Evolutionary conservation across 2,329 filamentous ascomycete genomes (phyloP), one percentile per base, ranked within the genome.

Genomic region (Botrytis tulipae): DNA sequence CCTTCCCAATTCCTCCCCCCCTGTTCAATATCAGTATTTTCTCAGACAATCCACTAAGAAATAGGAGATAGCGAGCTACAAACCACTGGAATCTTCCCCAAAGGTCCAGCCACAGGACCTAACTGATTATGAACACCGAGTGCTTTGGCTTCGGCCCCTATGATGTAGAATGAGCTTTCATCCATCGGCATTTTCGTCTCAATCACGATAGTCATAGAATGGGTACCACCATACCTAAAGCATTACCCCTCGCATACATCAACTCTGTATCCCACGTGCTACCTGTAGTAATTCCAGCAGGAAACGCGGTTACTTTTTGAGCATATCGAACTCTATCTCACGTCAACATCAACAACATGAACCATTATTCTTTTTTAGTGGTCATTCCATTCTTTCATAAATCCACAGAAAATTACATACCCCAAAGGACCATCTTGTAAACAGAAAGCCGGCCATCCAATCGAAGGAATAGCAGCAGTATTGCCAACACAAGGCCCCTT

Each of bases 1-100:
- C 90, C 92, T 81, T 96, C 93, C 93, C 93, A 97, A 80, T 93
- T 94, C 54, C 93, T 86, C 0, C 93, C 93, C 46, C 90, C 93
- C 66, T 88, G 85, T 1, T 89, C 12, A 22, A 87, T 65, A 84
- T 73, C 32, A 73, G 68, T n/a, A 51, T 40, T 32, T 9, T 25
- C 20, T 16, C 10, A 48, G 35, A 61, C 5, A 37, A 61, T 37
- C 0, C 10, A 25, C 63, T 25, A 4, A 37, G 7, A 6, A 35
- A 22, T 40, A 40, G 37, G 12, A 29, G 25, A n/a, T n/a, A 44
- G 4, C 9, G 14, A 68, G 35, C 65, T 48, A 65, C 73, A 20
- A 72, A 77, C 78, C 40, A 70, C 75, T 42, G 93, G 90, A 78
- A 91, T 88, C 78, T 93, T 89, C 12, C 93, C 93, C 3, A 97